Evolutionary conservation across 2,329 filamentous ascomycete species (phyloP).

Genomic region (Botrytis pseudocinerea): DNA sequence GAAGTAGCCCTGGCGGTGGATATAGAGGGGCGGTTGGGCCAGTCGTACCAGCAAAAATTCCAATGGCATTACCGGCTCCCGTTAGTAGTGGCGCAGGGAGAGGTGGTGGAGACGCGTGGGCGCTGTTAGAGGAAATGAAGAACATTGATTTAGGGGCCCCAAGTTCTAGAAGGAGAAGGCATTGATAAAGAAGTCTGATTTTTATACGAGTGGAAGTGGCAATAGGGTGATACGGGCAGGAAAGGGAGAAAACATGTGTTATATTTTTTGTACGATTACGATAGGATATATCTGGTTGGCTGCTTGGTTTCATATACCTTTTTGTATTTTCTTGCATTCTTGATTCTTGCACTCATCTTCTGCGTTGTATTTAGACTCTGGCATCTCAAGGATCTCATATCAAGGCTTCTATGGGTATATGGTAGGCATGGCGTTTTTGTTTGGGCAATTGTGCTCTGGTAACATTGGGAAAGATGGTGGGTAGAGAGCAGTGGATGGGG

Average conservation of each 20-base stretch:
- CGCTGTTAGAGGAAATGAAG: slow-evolving; percentile 71
- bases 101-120: slow-evolving; percentile 46
- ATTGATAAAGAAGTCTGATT: not conserved
- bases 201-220: not conserved
- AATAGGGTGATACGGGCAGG: not conserved
- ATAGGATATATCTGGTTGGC: slow-evolving; percentile 5
- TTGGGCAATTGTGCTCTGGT: not conserved
- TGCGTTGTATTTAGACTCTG: slow-evolving; percentile 3
- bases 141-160: slow-evolving; percentile 66
- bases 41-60: slow-evolving; percentile 72
- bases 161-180: slow-evolving; percentile 41
- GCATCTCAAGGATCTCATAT: not conserved
- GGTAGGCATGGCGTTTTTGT: not conserved
- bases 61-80: slow-evolving; percentile 44
- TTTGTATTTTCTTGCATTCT: not conserved
- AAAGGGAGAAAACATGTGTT: not conserved
- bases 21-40: slow-evolving; percentile 43
- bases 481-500: not conserved
- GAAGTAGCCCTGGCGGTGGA: slow-evolving; percentile 33
- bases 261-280: slow-evolving; percentile 14
- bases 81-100: slow-evolving; percentile 28
- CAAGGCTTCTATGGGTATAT: not conserved
- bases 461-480: not conserved
- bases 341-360: slow-evolving; percentile 1
- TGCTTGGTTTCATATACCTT: slow-evolving; percentile 3